Evolutionary conservation across 768 basidiomycete species (phyloP).

Genomic region (Butyriboletus loyo): DNA sequence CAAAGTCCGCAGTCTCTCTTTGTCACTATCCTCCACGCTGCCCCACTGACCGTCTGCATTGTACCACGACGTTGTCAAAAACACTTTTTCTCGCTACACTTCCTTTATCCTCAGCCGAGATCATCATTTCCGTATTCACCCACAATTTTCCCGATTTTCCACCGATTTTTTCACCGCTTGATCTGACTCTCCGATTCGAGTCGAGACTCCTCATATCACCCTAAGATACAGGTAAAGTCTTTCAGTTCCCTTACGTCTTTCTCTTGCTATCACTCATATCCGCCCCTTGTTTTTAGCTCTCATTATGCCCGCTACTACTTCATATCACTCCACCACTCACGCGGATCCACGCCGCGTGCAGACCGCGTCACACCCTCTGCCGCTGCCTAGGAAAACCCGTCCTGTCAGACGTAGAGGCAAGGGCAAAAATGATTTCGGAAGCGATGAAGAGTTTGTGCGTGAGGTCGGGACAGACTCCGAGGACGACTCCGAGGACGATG

Average conservation of each 20-base stretch:
- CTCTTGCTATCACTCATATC: conserved; percentile 15
- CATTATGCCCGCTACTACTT: conserved; percentile 47
- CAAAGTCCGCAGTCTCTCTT: conserved; percentile 28
- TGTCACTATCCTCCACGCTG: conserved; percentile 28
- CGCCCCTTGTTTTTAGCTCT: conserved; percentile 11
- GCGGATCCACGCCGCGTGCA: conserved; percentile 29
- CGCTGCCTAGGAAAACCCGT: conserved; percentile 36
- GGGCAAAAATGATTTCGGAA: conserved; percentile 55
- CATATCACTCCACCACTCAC: conserved; percentile 33
- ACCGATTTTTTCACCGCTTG: conserved; percentile 20
- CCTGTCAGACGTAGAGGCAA: conserved; percentile 62
- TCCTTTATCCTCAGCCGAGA: conserved; percentile 18
- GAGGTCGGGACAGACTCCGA: conserved; percentile 72
- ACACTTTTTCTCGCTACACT: neutral
- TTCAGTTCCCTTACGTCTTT: conserved; percentile 21
- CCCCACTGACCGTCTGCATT: conserved; percentile 13
- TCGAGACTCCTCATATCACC: conserved; percentile 26
- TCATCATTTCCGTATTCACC: neutral
- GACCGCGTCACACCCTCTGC: conserved; percentile 31
- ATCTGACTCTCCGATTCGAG: conserved; percentile 24
- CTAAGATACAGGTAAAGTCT: conserved; percentile 36
- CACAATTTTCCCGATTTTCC: conserved; percentile 20
- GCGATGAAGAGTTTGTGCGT: conserved; percentile 77
- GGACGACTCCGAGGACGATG: conserved; percentile 55
- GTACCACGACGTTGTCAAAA: conserved; percentile 8